These are phyloP conservation scores for Ilyonectria destructans DNA, from an alignment of 2,329 filamentous ascomycete genomes.

Conservation along the genomic window DNA sequence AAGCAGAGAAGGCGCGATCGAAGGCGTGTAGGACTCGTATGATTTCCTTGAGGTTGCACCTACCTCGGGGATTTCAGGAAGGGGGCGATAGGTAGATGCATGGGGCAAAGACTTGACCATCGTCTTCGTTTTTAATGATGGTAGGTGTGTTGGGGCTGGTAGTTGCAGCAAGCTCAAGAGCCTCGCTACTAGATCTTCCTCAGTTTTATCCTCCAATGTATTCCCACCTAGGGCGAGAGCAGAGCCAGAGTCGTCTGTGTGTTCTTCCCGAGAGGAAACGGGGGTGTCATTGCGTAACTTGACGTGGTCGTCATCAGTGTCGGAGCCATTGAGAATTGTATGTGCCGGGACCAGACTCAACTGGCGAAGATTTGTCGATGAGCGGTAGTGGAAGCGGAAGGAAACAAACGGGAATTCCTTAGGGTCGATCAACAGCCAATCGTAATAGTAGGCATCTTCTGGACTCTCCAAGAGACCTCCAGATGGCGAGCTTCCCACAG, in stretches of 20 bases:
- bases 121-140: not conserved
- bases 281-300: not conserved
- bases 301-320: not conserved
- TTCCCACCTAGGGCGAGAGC: too few species aligned
- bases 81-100: constrained; percentile 32
- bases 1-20: constrained; percentile 35
- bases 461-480: constrained; percentile 69
- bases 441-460: constrained; percentile 66
- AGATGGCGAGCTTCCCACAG: constrained; percentile 63
- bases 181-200: not conserved
- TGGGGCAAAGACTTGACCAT: not conserved
- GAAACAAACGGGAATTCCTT: constrained; percentile 68
- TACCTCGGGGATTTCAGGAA: constrained; percentile 42
- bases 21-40: constrained; percentile 22
- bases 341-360: constrained; percentile 64
- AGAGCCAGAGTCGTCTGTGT: not conserved
- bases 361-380: constrained; percentile 63
- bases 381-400: constrained; percentile 73
- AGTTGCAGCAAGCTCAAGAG: constrained; percentile 7
- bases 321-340: not conserved
- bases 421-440: constrained; percentile 68
- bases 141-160: not conserved
- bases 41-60: constrained; percentile 19
- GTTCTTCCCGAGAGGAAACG: not conserved
- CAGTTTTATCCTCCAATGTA: too few species aligned